phyloP scores from a whole-genome alignment of 2,329 filamentous ascomycete species.

The Ceratocystis diversiconidia region DNA sequence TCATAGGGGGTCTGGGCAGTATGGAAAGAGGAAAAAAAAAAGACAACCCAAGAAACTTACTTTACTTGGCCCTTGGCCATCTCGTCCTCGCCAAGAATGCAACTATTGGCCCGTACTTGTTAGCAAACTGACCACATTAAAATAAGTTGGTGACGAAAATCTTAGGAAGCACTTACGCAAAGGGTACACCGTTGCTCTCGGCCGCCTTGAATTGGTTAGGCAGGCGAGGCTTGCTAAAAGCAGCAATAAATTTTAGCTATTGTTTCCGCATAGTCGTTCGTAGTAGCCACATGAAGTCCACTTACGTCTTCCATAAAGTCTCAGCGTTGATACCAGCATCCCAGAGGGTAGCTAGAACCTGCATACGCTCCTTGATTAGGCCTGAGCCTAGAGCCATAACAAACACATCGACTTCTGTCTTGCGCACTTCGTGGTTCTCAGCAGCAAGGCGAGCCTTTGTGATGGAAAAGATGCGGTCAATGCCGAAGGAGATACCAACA shows the following conservation, averaged over 20 bases:
- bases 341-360: slow-evolving; percentile 64
- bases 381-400: slow-evolving; percentile 88
- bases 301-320: slow-evolving; percentile 58
- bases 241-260: not conserved
- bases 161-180: slow-evolving; percentile 34
- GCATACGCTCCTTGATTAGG: slow-evolving; percentile 70
- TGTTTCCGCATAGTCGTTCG: too few relatives aligned
- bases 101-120: slow-evolving; percentile 21
- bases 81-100: slow-evolving; percentile 88
- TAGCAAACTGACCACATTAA: slow-evolving; percentile 3
- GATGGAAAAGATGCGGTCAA: slow-evolving; percentile 90
- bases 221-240: slow-evolving; percentile 61
- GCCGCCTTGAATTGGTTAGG: slow-evolving; percentile 84
- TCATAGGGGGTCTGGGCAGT: not conserved
- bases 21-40: not conserved
- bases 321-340: slow-evolving; percentile 84
- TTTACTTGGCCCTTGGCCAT: slow-evolving; percentile 68
- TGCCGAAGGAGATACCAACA: slow-evolving; percentile 66
- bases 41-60: slow-evolving; percentile 11
- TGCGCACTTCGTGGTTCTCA: slow-evolving; percentile 42
- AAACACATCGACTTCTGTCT: slow-evolving; percentile 74
- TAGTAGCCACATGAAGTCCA: not conserved
- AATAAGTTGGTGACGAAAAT: not conserved
- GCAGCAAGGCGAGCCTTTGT: slow-evolving; percentile 62
- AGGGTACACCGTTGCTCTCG: slow-evolving; percentile 63